phyloP scores from a whole-genome alignment of 805 yeast species.

The Kluyveromyces siamensis region DNA sequence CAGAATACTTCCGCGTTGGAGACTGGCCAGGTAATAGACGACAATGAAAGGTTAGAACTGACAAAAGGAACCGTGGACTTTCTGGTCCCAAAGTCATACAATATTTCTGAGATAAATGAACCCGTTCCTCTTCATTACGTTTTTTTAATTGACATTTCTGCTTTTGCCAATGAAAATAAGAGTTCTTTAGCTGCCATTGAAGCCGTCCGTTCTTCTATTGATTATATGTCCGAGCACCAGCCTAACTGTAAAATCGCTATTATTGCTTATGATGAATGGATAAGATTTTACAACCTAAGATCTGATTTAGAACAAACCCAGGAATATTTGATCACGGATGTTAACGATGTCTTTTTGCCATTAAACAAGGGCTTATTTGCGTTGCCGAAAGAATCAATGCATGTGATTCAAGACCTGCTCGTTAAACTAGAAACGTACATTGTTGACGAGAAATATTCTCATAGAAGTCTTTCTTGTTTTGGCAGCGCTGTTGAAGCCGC shows the following conservation, averaged over 20 bases:
- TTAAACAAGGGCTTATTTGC: constrained; percentile 68
- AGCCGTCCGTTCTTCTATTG: constrained; percentile 52
- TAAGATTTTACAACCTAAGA: constrained; percentile 66
- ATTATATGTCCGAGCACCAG: constrained; percentile 24
- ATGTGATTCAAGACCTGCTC: constrained; percentile 59
- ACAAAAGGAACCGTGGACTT: constrained; percentile 79
- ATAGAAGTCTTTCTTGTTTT: constrained; percentile 50
- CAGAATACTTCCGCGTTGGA: constrained; percentile 56
- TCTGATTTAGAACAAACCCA: constrained; percentile 47
- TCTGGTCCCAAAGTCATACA: constrained; percentile 65
- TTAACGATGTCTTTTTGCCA: constrained; percentile 60
- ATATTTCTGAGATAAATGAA: constrained; percentile 34
- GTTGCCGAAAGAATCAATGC: constrained; percentile 59
- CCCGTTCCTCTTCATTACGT: constrained; percentile 55
- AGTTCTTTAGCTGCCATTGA: constrained; percentile 47
- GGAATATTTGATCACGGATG: constrained; percentile 55
- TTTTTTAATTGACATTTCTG: constrained; percentile 64
- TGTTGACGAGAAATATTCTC: constrained; percentile 20
- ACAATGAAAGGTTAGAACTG: constrained; percentile 55
- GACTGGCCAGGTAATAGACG: constrained; percentile 55
- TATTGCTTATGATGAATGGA: constrained; percentile 60
- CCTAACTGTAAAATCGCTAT: constrained; percentile 52
- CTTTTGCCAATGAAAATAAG: constrained; percentile 52
- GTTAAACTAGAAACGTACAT: constrained; percentile 35
- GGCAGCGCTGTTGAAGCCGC: constrained; percentile 76